Conservation (phyloP, 2,329 filamentous ascomycete genomes). For the Daldinia sp. region DNA sequence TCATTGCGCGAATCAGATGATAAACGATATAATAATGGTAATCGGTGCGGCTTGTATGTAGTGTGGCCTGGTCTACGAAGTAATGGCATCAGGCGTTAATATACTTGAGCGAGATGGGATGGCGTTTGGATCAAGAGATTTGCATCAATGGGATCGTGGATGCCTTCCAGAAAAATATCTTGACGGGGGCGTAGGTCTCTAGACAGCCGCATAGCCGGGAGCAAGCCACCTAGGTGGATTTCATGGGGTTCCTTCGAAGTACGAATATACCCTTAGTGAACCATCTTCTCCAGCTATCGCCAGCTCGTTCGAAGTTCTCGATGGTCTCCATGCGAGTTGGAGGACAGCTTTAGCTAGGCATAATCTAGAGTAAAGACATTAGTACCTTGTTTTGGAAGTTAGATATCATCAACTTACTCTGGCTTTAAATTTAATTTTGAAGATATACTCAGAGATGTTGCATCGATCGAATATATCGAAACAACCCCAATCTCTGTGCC, state of each 20-base stretch:
- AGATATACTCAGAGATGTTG: slow-evolving; percentile 55
- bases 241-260: slow-evolving; percentile 48
- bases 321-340: slow-evolving; percentile 77
- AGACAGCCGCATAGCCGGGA: slow-evolving; percentile 21
- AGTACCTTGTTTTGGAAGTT: slow-evolving; percentile 21
- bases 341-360: slow-evolving; percentile 74
- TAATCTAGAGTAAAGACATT: slow-evolving; percentile 54
- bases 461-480: slow-evolving; percentile 57
- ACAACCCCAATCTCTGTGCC: slow-evolving; percentile 68
- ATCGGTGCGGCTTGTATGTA: slow-evolving; percentile 34
- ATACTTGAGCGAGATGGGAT: slow-evolving; percentile 23
- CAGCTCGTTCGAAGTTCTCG: slow-evolving; percentile 54
- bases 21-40: slow-evolving; percentile 45
- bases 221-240: neutral
- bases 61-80: slow-evolving; percentile 28
- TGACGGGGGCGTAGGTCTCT: slow-evolving; percentile 6
- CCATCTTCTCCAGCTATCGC: slow-evolving; percentile 71
- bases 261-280: slow-evolving; percentile 69
- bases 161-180: slow-evolving; percentile 10
- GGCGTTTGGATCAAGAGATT: slow-evolving; percentile 39
- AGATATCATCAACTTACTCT: slow-evolving; percentile 54
- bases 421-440: slow-evolving; percentile 53
- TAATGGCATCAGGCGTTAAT: slow-evolving; percentile 28
- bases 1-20: slow-evolving; percentile 17
- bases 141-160: slow-evolving; percentile 20